Conservation (phyloP, 805 yeast genomes). For the Zygosaccharomyces lentus region DNA sequence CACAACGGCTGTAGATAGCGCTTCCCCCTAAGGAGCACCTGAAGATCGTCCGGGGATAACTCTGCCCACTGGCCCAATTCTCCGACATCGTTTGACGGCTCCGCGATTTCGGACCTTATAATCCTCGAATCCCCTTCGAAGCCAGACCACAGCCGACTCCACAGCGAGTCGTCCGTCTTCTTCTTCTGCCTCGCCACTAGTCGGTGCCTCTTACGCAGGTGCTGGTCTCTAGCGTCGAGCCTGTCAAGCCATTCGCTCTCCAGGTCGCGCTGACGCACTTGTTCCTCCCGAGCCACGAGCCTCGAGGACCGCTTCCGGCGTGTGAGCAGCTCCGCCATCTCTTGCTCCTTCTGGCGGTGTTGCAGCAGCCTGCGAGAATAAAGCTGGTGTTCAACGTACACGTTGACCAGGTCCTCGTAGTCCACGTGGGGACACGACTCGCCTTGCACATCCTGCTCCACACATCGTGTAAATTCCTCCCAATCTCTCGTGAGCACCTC, state of each 20-base stretch:
- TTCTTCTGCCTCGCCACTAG: constrained; percentile 23
- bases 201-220: constrained; percentile 26
- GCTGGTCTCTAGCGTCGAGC: constrained; percentile 35
- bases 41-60: constrained; percentile 8
- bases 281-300: constrained; percentile 65
- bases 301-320: constrained; percentile 73
- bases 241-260: constrained; percentile 38
- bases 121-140: constrained; percentile 29
- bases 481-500: constrained; percentile 27
- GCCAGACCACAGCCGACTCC: constrained; percentile 30
- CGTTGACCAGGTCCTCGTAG: constrained; percentile 16
- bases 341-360: constrained; percentile 57
- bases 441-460: constrained; percentile 4
- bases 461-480: constrained; percentile 22
- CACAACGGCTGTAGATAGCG: constrained; percentile 2
- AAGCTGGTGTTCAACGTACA: constrained; percentile 24
- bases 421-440: constrained; percentile 7
- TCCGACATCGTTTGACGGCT: background rate
- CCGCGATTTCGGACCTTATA: constrained; percentile 9
- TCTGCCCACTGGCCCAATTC: constrained; percentile 1
- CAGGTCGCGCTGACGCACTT: constrained; percentile 42
- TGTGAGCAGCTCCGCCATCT: constrained; percentile 58
- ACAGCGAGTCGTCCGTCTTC: constrained; percentile 27
- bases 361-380: constrained; percentile 25
- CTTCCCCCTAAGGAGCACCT: constrained; percentile 9